phyloP scores from a whole-genome alignment of 2,329 filamentous ascomycete genomes.

The Alternaria sp. region DNA sequence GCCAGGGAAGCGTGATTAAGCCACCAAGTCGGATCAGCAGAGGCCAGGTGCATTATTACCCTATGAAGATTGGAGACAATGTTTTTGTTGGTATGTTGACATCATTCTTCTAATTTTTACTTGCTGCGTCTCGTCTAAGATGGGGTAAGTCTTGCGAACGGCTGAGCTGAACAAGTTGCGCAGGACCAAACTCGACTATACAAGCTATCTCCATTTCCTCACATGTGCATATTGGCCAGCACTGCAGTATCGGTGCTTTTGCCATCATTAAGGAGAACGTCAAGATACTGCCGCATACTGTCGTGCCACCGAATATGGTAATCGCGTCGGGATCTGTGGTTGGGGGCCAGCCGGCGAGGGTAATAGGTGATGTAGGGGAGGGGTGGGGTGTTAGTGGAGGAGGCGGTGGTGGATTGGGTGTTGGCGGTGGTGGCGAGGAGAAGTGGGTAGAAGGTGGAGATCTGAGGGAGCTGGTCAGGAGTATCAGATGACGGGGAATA shows the following conservation, averaged over 20 bases:
- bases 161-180: neutral
- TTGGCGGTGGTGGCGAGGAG: conserved; percentile 53
- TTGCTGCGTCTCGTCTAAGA: neutral
- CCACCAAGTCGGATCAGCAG: conserved; percentile 86
- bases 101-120: neutral
- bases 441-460: conserved; percentile 62
- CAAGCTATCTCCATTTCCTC: conserved; percentile 84
- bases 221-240: conserved; percentile 84
- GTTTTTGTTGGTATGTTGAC: conserved; percentile 80
- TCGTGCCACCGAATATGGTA: conserved; percentile 88
- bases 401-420: conserved; percentile 46
- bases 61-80: conserved; percentile 92
- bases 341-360: conserved; percentile 63
- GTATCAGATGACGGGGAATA: conserved; percentile 43
- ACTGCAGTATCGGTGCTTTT: conserved; percentile 82
- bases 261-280: conserved; percentile 95
- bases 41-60: conserved; percentile 79
- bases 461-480: conserved; percentile 58
- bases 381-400: conserved; percentile 58
- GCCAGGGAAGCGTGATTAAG: conserved; percentile 77
- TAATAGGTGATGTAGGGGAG: conserved; percentile 61
- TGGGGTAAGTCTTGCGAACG: neutral
- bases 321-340: conserved; percentile 92
- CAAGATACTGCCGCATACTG: conserved; percentile 82
- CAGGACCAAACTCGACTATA: conserved; percentile 68